Conservation (phyloP, 2,329 filamentous ascomycete genomes). For the Chrysoporthe deuterocubensis region DNA sequence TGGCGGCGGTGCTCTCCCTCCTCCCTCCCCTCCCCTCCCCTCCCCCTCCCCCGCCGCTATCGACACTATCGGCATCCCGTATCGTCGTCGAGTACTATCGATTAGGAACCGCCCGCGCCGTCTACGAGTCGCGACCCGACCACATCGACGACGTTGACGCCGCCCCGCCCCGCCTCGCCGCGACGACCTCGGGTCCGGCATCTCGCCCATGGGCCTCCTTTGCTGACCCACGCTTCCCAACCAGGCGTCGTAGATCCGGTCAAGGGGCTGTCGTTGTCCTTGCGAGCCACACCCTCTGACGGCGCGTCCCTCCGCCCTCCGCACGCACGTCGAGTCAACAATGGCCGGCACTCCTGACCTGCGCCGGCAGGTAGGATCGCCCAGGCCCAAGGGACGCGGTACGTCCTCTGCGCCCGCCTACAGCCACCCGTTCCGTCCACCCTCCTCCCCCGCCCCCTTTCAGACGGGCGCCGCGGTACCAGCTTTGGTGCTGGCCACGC, state of each 20-base stretch:
- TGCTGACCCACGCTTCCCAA: slow-evolving; percentile 32
- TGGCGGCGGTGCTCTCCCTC: not conserved
- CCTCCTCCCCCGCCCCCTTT: slow-evolving; percentile 4
- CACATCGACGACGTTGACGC: not conserved
- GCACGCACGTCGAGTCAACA: slow-evolving; percentile 3
- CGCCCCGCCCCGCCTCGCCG: not conserved
- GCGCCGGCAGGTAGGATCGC: slow-evolving; percentile 59
- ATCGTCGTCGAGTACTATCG: not conserved
- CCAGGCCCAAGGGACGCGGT: slow-evolving; percentile 61
- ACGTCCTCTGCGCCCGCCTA: slow-evolving; percentile 35
- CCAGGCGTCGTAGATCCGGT: slow-evolving; percentile 50
- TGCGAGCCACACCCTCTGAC: slow-evolving; percentile 36
- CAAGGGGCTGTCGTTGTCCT: slow-evolving; percentile 35
- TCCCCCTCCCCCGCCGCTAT: not conserved
- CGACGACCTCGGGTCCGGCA: not conserved
- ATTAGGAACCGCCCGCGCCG: not conserved
- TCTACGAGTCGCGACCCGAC: not conserved
- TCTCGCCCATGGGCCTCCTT: not conserved
- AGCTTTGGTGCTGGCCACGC: too few relatives aligned
- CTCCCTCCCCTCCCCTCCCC: not conserved
- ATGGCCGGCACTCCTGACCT: slow-evolving; percentile 43
- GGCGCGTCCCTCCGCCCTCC: slow-evolving; percentile 47
- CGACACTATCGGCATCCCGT: not conserved
- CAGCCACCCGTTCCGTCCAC: not conserved
- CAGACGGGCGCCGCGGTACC: too few relatives aligned